Base-by-base conservation (phyloP, 148 eudicot genomes). In the Rhododendron henanense region DNA sequence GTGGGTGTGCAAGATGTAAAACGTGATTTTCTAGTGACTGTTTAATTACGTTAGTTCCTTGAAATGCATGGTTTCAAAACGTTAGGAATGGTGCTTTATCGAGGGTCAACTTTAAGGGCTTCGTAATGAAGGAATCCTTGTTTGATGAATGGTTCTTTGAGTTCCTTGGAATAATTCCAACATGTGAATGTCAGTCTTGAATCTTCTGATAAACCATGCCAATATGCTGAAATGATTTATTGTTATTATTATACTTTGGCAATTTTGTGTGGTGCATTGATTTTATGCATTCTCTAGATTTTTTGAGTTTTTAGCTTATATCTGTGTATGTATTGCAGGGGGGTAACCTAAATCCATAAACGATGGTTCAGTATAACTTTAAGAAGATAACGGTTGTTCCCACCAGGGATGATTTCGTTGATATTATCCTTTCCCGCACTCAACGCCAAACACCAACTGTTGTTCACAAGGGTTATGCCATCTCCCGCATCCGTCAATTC, bases 401-500 rank as follows among this genome's bases (percentile, higher is more conserved):
- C 81, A 92, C 90, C 82, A 96, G 94, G 90, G 93, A 96, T 89
- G 98, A 96, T 28, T 92, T 96, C 87, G 76, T 96, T 39, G 95
- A 95, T 89, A 96, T 95, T 61, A 94, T 96, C 80, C 96, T 96
- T 13, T 95, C 98, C 33, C 92, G 99, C 39, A 95, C 99, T 13
- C 97, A 94, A 82, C 90, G 98, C 1, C 97, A 93, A 86, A 96
- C 99, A 33, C 99, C 99, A 0, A 96, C 97, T 3, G 96, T 93
- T 50, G 99, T 96, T 37, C 99, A 96, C 92, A 95, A 96, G 90
- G 99, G 98, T 18, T 95, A 96, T 91, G 98, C 98, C 28, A 94
- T 96, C 53, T 80, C 93, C 41, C 94, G 99, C 4, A 94, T 96
- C 51, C 90, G 98, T 33, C 93, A 92, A 85, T 96, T 96, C 87